Evolutionary conservation across 2,329 filamentous ascomycete species (phyloP), one percentile per base, ranked within the genome.

Genomic region (Aspergillus spinulosporus): DNA sequence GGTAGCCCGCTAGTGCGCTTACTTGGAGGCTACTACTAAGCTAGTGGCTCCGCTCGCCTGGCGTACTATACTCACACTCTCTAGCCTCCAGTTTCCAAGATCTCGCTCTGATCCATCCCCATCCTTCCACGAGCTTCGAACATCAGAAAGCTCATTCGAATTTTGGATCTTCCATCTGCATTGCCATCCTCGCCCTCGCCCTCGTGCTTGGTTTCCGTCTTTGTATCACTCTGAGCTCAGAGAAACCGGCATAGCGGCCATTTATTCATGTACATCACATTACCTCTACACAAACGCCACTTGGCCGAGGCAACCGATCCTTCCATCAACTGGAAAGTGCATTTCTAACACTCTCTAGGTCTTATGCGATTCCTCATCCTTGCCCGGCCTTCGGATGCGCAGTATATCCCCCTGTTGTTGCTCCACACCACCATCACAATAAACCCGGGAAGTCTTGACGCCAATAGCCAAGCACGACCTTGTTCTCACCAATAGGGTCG

Each of bases 401-500:
- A 50, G 15, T 49, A 39, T 26, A 51, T 47, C 39, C 12, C 9
- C 40, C 15, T 56, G 26, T 47, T 51, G 26, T 47, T 28, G 43
- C 55, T 45, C 49, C 45, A 52, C 45, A 52, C 52, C 37, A 52
- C 47, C 34, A 32, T 26, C 45, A 45, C 47, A 52, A 28, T 3
- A 40, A 46, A 45, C 32, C 36, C 12, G 12, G 12, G 3, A 5
- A 52, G 44, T 57, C 53, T 57, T 59, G 61, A 62, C 62, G 59
- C 61, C 61, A 62, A 58, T 53, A 58, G 36, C 49, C 31, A 31
- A 37, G 31, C 49, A 54, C 52, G 54, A 37, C 26, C 51, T 34
- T 53, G 11, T 31, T 15, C 45, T 53, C 48, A 42, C 39, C 63
- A 65, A 65, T 65, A 46, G 59, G 60, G 51, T 37, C 47, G 15